These are phyloP conservation scores for Fagopyrum homotropicum DNA, from an alignment of 148 eudicot genomes.

Conservation along the genomic window DNA sequence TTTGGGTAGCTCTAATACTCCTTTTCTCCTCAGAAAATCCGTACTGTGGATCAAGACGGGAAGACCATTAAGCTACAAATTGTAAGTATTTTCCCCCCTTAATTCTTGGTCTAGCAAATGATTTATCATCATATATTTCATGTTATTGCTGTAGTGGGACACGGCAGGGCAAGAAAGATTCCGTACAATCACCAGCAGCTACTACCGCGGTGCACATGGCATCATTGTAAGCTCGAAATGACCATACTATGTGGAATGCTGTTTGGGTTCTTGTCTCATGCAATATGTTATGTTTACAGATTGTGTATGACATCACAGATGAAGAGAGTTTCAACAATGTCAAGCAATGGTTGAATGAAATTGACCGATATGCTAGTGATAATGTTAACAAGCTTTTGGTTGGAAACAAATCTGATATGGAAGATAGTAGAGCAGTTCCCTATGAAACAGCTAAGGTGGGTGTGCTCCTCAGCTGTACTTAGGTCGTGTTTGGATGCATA, in stretches of 20 bases:
- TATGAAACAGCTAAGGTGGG: slow-evolving; percentile 48
- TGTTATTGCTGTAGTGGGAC: slow-evolving; percentile 29
- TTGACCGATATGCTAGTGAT: slow-evolving; percentile 47
- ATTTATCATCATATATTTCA: background rate
- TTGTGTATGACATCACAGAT: slow-evolving; percentile 50
- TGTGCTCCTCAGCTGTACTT: background rate
- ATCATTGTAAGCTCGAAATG: slow-evolving; percentile 22
- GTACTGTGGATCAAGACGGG: slow-evolving; percentile 48
- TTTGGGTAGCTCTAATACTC: background rate
- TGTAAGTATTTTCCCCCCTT: slow-evolving; percentile 21
- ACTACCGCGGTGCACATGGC: slow-evolving; percentile 45
- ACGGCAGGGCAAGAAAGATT: slow-evolving; percentile 48
- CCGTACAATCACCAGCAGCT: slow-evolving; percentile 40
- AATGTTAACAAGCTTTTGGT: slow-evolving; percentile 49
- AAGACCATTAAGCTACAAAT: slow-evolving; percentile 40
- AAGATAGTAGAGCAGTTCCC: slow-evolving; percentile 34
- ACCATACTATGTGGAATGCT: background rate
- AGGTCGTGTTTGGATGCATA: no score
- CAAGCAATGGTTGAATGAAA: slow-evolving; percentile 55
- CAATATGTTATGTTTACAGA: slow-evolving; percentile 12
- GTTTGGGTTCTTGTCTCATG: background rate
- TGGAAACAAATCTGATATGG: slow-evolving; percentile 45
- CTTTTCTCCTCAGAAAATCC: slow-evolving; percentile 34
- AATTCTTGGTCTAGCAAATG: background rate
- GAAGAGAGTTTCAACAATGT: slow-evolving; percentile 49